Base-by-base conservation (phyloP, 768 basidiomycete species). In the Collybiopsis confluens region DNA sequence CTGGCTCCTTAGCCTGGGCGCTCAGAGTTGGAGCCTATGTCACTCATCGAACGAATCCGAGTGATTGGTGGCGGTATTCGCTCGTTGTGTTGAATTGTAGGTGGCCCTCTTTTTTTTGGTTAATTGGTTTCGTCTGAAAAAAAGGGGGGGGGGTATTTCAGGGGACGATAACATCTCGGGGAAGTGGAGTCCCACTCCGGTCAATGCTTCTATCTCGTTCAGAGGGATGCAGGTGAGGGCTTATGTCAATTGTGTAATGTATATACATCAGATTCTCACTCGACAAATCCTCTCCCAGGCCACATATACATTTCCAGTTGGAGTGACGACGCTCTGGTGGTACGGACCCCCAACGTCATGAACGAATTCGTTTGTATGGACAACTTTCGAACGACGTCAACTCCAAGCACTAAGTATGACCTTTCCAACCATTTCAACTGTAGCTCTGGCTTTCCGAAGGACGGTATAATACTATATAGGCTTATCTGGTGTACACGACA, bases 231-330 rank as follows among this genome's bases (percentile, higher is more conserved):
- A 79, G 65, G 77, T 71, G 52, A 51, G 70, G 49, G 2, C 10
- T 10, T 15, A 27, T 8, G 24, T n/a, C n/a, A 43, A 11, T 43
- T 24, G 24, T 8, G 24, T 33, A 13, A 33, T 33, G 13, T 33
- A 5, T 33, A 6, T 13, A 33, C 30, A 33, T 33, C 30, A 33
- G 24, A 45, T 45, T 15, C 24, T 27, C 24, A 45, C 9, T 3
- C n/a, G 30, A 30, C 4, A 18, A 13, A 20, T 27, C 11, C 16
- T 18, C 30, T 33, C 30, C 26, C 10, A 16, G 76, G 71, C 79
- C 20, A 68, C 65, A 7, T 77, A 78, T 62, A 79, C 75, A 21
- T 81, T 81, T 66, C 79, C 79, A 11, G 76, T 80, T 45, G 80
- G 80, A 28, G 72, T 81, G 8, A 56, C 57, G 1, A 58, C 57